Evolutionary conservation across 306 rosid genomes (phyloP).

Genomic region (Arachis hypogaea): DNA sequence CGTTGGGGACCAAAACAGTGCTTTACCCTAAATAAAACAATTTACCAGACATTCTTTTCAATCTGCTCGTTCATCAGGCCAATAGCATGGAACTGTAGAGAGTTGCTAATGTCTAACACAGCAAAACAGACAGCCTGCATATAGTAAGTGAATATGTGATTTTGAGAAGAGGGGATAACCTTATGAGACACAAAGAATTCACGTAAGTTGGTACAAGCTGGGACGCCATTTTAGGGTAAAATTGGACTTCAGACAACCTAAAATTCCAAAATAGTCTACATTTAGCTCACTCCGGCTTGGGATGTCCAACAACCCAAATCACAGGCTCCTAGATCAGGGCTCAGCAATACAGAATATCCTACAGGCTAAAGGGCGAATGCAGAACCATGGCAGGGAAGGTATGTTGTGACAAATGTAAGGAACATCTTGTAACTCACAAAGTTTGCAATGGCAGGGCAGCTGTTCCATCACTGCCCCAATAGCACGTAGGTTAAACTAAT

Average conservation of each 20-base stretch:
- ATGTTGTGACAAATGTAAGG: conserved; percentile 3
- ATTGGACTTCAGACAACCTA: conserved; percentile 29
- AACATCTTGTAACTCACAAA: conserved; percentile 18
- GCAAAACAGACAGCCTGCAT: conserved; percentile 77
- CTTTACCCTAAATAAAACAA: neutral
- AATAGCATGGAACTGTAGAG: conserved; percentile 50
- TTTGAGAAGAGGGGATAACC: conserved; percentile 8
- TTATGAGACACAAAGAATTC: conserved; percentile 18
- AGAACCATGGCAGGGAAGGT: conserved; percentile 10
- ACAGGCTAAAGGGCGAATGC: conserved; percentile 17
- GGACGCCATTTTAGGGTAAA: conserved; percentile 23
- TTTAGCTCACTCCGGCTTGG: conserved; percentile 20
- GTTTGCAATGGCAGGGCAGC: conserved; percentile 1
- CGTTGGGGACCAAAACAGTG: too few relatives aligned
- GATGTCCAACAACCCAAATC: conserved; percentile 27
- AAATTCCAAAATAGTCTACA: conserved; percentile 25
- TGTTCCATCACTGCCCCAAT: conserved; percentile 11
- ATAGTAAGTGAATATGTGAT: conserved; percentile 27
- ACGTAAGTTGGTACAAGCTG: conserved; percentile 24
- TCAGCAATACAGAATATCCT: conserved; percentile 25
- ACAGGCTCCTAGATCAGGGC: conserved; percentile 21
- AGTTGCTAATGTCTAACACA: conserved; percentile 58
- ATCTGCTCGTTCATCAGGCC: conserved; percentile 49
- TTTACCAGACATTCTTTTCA: conserved; percentile 74
- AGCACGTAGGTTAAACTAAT: conserved; percentile 4